These are phyloP conservation scores for Plasmodium vivax DNA, from an alignment of 169 alveolate genomes.

Conservation along the genomic window DNA sequence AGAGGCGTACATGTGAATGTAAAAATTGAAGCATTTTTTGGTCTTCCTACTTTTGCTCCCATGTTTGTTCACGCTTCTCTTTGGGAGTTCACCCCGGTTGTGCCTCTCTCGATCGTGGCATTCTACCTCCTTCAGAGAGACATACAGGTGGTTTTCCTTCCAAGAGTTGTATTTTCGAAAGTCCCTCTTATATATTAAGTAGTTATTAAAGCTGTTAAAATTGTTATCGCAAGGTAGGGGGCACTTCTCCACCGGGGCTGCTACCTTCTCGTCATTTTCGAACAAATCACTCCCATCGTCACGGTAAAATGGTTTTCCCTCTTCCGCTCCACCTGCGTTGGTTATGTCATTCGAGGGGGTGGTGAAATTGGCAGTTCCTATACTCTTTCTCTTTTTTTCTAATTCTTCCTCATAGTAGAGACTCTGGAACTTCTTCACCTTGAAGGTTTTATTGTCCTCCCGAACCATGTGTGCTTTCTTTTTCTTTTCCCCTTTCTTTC, in stretches of 20 bases:
- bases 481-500: background rate
- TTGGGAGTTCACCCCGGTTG: background rate
- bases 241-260: background rate
- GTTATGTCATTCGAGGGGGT: background rate
- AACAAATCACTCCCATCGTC: background rate
- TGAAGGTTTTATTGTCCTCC: background rate
- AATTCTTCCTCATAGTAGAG: background rate
- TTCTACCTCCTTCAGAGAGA: constrained; percentile 21
- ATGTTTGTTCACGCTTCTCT: background rate
- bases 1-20: constrained; percentile 40
- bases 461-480: background rate
- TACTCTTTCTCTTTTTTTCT: background rate
- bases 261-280: background rate
- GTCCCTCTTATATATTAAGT: constrained; percentile 61
- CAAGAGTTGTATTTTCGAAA: constrained; percentile 36
- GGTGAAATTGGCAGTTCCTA: background rate
- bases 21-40: constrained; percentile 29
- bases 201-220: constrained; percentile 34
- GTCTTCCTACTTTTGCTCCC: background rate
- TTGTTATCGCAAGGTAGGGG: background rate
- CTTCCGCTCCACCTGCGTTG: background rate
- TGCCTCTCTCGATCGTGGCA: background rate
- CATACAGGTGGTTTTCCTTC: constrained; percentile 46
- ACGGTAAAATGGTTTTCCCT: background rate
- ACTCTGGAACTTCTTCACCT: background rate